Evolutionary conservation across 192 early-diverging fungal species (phyloP).

Genomic region (Coemansia sp.): DNA sequence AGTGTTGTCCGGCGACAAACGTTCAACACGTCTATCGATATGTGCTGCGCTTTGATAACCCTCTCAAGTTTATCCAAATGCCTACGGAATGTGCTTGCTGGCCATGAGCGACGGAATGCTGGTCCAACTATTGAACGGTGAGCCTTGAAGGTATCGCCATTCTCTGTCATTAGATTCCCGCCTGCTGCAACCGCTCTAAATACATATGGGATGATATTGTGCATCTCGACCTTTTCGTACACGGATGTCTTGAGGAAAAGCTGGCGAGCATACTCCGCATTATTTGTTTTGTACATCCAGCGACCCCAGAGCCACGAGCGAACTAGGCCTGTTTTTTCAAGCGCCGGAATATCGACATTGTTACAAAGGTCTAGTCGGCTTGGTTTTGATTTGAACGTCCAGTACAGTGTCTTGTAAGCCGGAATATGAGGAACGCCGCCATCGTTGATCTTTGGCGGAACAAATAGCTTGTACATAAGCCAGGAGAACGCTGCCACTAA

Average conservation of each 20-base stretch:
- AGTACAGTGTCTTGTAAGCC: conserved; percentile 44
- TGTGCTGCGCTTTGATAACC: conserved; percentile 14
- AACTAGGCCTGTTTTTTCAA: conserved; percentile 29
- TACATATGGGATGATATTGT: conserved; percentile 48
- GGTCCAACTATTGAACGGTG: conserved; percentile 49
- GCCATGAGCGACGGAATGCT: conserved; percentile 51
- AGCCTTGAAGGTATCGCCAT: conserved; percentile 44
- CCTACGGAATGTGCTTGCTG: conserved; percentile 30
- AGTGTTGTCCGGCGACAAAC: conserved; percentile 45
- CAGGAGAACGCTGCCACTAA: neutral
- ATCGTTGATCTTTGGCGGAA: conserved; percentile 44
- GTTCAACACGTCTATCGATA: conserved; percentile 25
- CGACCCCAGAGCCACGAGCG: conserved; percentile 49
- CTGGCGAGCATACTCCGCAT: conserved; percentile 48
- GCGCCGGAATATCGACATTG: conserved; percentile 35
- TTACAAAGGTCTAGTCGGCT: conserved; percentile 42
- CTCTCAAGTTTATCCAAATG: conserved; percentile 35
- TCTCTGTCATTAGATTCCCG: conserved; percentile 51
- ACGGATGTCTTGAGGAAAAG: conserved; percentile 46
- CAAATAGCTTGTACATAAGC: conserved; percentile 25
- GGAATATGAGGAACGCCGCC: conserved; percentile 47
- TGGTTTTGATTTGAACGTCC: conserved; percentile 42
- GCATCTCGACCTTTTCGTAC: conserved; percentile 48
- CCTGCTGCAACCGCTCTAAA: conserved; percentile 46
- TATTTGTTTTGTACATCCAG: conserved; percentile 56